Evolutionary conservation across 2,329 filamentous ascomycete species (phyloP).

Genomic region (Pseudogymnoascus sp.): DNA sequence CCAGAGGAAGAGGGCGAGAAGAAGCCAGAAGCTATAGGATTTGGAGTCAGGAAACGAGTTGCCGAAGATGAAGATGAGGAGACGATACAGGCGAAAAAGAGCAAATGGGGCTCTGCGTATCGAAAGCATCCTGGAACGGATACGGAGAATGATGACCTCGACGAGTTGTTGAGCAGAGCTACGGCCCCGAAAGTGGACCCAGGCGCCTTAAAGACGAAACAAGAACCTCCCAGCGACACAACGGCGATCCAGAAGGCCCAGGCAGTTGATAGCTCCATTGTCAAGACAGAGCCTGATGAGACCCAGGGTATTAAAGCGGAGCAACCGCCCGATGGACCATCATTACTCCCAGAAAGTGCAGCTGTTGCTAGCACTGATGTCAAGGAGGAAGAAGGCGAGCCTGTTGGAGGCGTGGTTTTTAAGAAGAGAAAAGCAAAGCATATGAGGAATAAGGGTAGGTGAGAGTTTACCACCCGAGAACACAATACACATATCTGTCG

Average conservation of each 20-base stretch:
- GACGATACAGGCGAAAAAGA: constrained; percentile 50
- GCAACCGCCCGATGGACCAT: constrained; percentile 30
- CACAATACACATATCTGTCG: background rate
- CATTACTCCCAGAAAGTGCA: constrained; percentile 37
- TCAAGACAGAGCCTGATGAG: background rate
- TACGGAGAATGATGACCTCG: constrained; percentile 28
- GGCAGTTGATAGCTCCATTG: background rate
- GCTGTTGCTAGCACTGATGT: constrained; percentile 33
- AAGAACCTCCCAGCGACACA: background rate
- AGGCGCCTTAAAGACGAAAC: constrained; percentile 16
- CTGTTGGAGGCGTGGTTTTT: constrained; percentile 52
- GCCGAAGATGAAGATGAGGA: constrained; percentile 54
- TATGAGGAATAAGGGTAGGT: constrained; percentile 46
- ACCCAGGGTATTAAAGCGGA: constrained; percentile 20
- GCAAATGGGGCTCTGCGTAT: constrained; percentile 31
- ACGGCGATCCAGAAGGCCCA: background rate
- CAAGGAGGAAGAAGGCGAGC: constrained; percentile 24
- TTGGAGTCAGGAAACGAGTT: constrained; percentile 52
- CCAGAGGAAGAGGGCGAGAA: constrained; percentile 36
- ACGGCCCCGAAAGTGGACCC: constrained; percentile 21
- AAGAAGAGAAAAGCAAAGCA: constrained; percentile 71
- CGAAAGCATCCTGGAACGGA: constrained; percentile 26
- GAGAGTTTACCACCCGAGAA: background rate
- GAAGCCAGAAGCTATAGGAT: constrained; percentile 34
- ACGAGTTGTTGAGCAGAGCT: constrained; percentile 30